A percentile compares a stretch with the other conserved stretches of the same genome.
Conservation (phyloP, 1,284 basidiomycete species). For the Pseudozyma pruni region DNA sequence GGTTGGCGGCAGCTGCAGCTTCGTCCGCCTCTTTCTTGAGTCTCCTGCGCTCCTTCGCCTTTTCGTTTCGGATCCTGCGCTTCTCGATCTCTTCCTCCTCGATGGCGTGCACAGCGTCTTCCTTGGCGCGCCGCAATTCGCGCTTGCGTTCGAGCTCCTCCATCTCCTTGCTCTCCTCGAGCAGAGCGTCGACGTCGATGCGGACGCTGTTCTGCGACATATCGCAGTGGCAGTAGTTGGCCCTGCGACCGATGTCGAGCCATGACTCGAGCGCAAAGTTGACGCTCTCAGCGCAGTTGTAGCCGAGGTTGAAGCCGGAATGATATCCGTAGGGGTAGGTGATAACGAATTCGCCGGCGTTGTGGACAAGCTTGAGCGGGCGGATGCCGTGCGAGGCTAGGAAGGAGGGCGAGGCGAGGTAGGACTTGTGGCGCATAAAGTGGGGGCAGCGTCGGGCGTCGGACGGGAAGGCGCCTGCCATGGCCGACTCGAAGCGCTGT, state of each 20-base stretch:
- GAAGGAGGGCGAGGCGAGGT: constrained; percentile 86
- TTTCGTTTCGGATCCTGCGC: constrained; percentile 40
- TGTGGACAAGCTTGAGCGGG: constrained; percentile 75
- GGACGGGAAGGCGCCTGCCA: constrained; percentile 61
- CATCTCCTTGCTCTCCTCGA: constrained; percentile 59
- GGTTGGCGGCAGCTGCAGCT: constrained; percentile 20
- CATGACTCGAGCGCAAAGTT: constrained; percentile 97
- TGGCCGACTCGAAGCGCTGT: constrained; percentile 67
- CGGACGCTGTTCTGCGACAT: constrained; percentile 62
- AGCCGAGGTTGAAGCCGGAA: constrained; percentile 94
- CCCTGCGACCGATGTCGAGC: constrained; percentile 80
- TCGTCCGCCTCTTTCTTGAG: constrained; percentile 31
- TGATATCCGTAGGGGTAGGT: constrained; percentile 93
- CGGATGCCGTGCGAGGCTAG: constrained; percentile 80
- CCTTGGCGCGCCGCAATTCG: constrained; percentile 72
- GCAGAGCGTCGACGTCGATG: constrained; percentile 63
- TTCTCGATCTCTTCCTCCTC: constrained; percentile 44
- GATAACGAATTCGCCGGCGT: constrained; percentile 91
- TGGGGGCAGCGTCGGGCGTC: constrained; percentile 80
- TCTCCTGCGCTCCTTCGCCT: constrained; percentile 39
- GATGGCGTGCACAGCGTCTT: constrained; percentile 22
- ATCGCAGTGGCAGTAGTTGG: constrained; percentile 64
- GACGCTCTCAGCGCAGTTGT: constrained; percentile 97
- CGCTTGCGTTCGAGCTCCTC: constrained; percentile 56
- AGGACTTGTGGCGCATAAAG: constrained; percentile 96